Conservation (phyloP, 345 rosid species). For the Syzygium aqueum region DNA sequence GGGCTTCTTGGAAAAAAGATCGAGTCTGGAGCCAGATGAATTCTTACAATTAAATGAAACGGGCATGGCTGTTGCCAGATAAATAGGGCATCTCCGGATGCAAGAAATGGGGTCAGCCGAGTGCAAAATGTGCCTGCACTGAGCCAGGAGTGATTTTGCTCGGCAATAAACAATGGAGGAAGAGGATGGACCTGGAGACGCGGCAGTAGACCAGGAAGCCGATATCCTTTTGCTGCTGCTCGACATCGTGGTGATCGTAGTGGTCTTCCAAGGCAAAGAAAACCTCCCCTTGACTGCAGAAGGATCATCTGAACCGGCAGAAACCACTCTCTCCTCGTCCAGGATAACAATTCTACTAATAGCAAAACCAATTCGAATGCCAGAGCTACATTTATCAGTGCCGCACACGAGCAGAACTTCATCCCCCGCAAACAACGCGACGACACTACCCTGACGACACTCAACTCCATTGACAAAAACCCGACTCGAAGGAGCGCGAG, state of each 20-base stretch:
- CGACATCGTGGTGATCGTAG: constrained; percentile 22
- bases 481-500: constrained; percentile 45
- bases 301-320: neutral
- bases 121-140: constrained; percentile 46
- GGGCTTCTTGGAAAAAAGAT: neutral
- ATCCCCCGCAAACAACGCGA: constrained; percentile 54
- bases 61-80: constrained; percentile 5
- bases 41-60: constrained; percentile 7
- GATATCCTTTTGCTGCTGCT: constrained; percentile 64
- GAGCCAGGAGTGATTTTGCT: constrained; percentile 30
- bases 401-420: constrained; percentile 71
- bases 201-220: constrained; percentile 35
- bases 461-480: constrained; percentile 55
- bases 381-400: constrained; percentile 29
- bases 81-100: constrained; percentile 25
- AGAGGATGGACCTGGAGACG: neutral
- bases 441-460: constrained; percentile 19
- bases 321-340: constrained; percentile 26
- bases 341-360: constrained; percentile 39
- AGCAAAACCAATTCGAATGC: constrained; percentile 51
- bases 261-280: neutral
- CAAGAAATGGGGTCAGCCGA: constrained; percentile 53
- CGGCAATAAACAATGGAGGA: constrained; percentile 16
- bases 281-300: neutral
- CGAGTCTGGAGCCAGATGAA: neutral